These are phyloP conservation scores for Paracamarosporium sp. DNA, from an alignment of 2,329 filamentous ascomycete genomes.

Conservation along the genomic window DNA sequence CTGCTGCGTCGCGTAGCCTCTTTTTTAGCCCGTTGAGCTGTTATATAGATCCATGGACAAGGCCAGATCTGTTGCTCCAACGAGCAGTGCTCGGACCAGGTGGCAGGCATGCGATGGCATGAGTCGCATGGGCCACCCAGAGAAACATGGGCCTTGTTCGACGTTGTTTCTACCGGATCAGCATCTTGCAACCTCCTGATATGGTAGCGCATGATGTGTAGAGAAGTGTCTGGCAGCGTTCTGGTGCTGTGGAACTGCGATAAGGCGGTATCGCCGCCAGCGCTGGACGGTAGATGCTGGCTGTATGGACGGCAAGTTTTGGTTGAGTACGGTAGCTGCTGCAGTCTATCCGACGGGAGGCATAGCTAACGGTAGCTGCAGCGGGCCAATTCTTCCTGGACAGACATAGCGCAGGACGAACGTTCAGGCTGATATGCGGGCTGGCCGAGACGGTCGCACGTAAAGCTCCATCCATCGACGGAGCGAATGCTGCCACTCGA, in stretches of 20 bases:
- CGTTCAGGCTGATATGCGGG: conserved; percentile 44
- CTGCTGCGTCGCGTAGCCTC: conserved; percentile 38
- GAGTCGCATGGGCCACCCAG: conserved; percentile 4
- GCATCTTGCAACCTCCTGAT: conserved; percentile 30
- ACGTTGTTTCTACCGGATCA: conserved; percentile 42
- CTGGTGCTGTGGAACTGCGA: conserved; percentile 43
- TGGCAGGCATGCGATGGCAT: conserved; percentile 18
- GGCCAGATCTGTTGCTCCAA: conserved; percentile 42
- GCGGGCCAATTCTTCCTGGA: conserved; percentile 32
- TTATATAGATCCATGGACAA: conserved; percentile 26
- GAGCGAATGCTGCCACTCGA: conserved; percentile 3
- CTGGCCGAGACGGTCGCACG: conserved; percentile 23
- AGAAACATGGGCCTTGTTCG: conserved; percentile 15
- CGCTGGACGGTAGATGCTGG: conserved; percentile 17
- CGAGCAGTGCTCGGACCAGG: conserved; percentile 17
- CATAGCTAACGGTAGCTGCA: conserved; percentile 20
- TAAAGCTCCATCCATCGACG: conserved; percentile 1
- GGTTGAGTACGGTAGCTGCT: conserved; percentile 16
- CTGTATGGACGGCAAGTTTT: conserved; percentile 22
- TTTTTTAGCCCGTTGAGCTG: conserved; percentile 42
- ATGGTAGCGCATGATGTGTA: conserved; percentile 27
- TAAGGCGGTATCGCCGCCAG: conserved; percentile 39
- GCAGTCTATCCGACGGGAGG: conserved; percentile 27
- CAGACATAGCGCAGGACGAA: conserved; percentile 23
- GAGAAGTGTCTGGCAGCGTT: conserved; percentile 29